Evolutionary conservation across 305 asterid genomes (phyloP).

Genomic region (Plantago coronopus): DNA sequence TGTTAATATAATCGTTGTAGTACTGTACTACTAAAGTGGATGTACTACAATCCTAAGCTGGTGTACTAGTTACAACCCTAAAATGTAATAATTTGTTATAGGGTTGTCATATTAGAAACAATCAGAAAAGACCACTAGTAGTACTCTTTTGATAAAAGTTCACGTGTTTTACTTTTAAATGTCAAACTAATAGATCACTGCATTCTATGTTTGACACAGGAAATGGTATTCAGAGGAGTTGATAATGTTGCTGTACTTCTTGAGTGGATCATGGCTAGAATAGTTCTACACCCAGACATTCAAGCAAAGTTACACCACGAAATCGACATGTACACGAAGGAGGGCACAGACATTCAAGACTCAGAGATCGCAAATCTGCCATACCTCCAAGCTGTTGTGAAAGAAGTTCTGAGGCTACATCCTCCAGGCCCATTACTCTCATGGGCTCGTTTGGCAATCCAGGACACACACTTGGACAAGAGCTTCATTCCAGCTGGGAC

Average conservation of each 20-base stretch:
- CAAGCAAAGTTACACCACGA: conserved; percentile 47
- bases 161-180: no score
- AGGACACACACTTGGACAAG: conserved; percentile 44
- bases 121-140: no score
- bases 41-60: no score
- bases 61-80: no score
- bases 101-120: no score
- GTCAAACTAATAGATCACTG: background rate
- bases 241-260: conserved; percentile 56
- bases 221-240: conserved; percentile 65
- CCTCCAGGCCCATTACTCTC: conserved; percentile 68
- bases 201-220: conserved; percentile 26
- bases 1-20: no score
- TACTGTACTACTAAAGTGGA: no score
- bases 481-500: conserved; percentile 57
- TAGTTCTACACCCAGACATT: conserved; percentile 55
- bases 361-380: conserved; percentile 43
- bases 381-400: conserved; percentile 49
- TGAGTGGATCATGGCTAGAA: conserved; percentile 60
- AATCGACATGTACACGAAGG: conserved; percentile 30
- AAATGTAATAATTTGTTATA: no score
- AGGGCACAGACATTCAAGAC: conserved; percentile 25
- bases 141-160: no score
- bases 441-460: conserved; percentile 60
- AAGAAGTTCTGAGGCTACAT: conserved; percentile 48